Base-by-base conservation (phyloP, 306 rosid species). In the Canavalia gladiata region DNA sequence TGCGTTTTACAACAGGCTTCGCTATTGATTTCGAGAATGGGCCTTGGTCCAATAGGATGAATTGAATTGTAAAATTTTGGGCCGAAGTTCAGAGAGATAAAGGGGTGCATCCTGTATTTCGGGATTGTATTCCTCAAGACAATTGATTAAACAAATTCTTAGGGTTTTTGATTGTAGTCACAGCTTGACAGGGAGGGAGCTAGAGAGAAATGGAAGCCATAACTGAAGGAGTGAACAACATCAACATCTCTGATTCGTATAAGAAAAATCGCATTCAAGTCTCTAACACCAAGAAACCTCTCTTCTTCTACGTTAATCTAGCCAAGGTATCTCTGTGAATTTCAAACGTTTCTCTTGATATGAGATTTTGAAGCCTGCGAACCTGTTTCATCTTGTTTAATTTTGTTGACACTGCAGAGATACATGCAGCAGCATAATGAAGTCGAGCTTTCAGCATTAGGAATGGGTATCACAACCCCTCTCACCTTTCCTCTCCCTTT, bases 261-360 rank as follows among this genome's bases (percentile, higher is more conserved):
- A 91, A 91, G 84, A 90, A 83, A 86, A 91, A 89, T 75, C 94
- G 97, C 51, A 91, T 92, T 85, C 94, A 92, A 81, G 97, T 92
- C 56, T 92, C 97, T 2, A 90, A 87, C 78, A 90, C 97, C 35
- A 92, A 92, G 71, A 92, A 88, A 47, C 97, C 97, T 5, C 91
- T 90, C 79, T 92, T 92, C 71, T 92, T 92, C 88, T 92, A 90
- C 31, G 94, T 90, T 76, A 92, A 90, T 83, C 92, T 90, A 52
- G 97, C 97, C 84, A 91, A 91, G 92, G 96, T 91, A 37, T 18
- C 8, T 28, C 10, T 46, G 43, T 11, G 25, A 41, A 11, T 35
- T 35, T 18, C 43, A 6, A 3, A 39, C 33, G 1, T 0, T 31
- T 11, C 1, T 52, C 35, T 29, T 57, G 3, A 6, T 57, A 28